Evolutionary conservation across 1,284 basidiomycete species (phyloP).

Genomic region (Austroboletus olivaceoglutinosus): DNA sequence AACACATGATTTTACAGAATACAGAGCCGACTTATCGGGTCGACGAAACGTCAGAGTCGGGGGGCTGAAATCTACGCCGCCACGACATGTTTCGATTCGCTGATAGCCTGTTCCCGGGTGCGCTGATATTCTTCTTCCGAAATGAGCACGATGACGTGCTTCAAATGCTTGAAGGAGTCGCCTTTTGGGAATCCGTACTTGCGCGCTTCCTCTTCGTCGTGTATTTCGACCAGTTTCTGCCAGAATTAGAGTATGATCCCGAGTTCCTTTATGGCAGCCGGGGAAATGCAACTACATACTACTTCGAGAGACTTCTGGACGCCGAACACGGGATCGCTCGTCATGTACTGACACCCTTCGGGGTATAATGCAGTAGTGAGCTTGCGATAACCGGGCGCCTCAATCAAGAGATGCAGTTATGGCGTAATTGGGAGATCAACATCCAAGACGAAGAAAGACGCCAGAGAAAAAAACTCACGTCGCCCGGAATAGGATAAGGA

Average conservation of each 20-base stretch:
- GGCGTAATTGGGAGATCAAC: constrained; percentile 50
- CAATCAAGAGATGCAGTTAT: constrained; percentile 76
- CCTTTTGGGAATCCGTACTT: constrained; percentile 61
- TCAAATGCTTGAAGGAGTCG: constrained; percentile 58
- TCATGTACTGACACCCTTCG: constrained; percentile 63
- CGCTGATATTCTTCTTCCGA: constrained; percentile 36
- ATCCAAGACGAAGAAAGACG: background rate
- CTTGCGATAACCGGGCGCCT: constrained; percentile 68
- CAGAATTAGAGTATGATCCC: background rate
- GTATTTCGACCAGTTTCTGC: constrained; percentile 50
- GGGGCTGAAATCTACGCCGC: no score
- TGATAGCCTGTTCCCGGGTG: constrained; percentile 5
- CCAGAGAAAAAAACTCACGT: constrained; percentile 42
- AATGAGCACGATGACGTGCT: constrained; percentile 57
- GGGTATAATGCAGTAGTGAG: constrained; percentile 77
- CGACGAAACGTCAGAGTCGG: no score
- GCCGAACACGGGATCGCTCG: constrained; percentile 76
- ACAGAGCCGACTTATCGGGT: no score
- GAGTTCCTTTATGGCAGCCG: background rate
- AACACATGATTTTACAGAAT: no score
- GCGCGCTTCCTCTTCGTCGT: constrained; percentile 53
- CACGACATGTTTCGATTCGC: background rate
- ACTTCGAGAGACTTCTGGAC: constrained; percentile 66
- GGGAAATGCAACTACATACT: constrained; percentile 36
- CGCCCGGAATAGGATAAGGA: constrained; percentile 76